phyloP scores from a whole-genome alignment of 2,329 filamentous ascomycete species.

The Monilinia aucupariae region DNA sequence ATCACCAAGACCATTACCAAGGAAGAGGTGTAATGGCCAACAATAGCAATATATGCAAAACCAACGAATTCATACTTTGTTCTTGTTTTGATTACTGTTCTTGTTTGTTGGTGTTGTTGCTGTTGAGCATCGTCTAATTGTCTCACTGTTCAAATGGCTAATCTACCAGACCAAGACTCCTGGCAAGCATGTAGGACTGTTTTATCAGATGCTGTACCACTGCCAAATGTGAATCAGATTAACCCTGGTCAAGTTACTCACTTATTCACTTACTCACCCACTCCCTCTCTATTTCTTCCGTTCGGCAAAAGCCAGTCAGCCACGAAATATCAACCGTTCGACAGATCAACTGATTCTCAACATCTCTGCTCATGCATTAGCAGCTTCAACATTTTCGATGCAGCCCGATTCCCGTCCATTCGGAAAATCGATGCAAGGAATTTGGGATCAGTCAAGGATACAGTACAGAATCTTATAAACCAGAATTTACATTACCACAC shows the following conservation, averaged over 20 bases:
- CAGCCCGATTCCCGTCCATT: slow-evolving; percentile 10
- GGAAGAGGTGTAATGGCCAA: background rate
- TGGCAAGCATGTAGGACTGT: background rate
- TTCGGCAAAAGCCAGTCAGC: background rate
- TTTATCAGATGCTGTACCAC: slow-evolving; percentile 4
- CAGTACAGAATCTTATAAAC: background rate
- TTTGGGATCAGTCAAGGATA: slow-evolving; percentile 1
- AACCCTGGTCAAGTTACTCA: background rate
- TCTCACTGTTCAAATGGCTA: background rate
- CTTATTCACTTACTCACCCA: background rate
- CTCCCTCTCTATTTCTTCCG: background rate
- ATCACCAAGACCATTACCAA: background rate
- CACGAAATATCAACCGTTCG: slow-evolving; percentile 5
- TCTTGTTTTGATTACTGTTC: background rate
- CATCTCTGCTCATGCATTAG: slow-evolving; percentile 1
- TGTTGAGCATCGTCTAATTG: too few relatives aligned
- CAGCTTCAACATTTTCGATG: slow-evolving; percentile 5
- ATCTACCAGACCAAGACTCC: background rate
- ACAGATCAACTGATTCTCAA: slow-evolving; percentile 2
- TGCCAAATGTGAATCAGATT: background rate
- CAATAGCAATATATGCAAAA: background rate
- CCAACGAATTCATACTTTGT: background rate
- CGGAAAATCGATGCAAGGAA: slow-evolving; percentile 9
- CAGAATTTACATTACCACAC: slow-evolving; percentile 5
- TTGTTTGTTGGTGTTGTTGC: too few relatives aligned